Evolutionary conservation across 2,329 filamentous ascomycete genomes (phyloP), one percentile per base, ranked within the genome.

Genomic region (Nemania diffusa): DNA sequence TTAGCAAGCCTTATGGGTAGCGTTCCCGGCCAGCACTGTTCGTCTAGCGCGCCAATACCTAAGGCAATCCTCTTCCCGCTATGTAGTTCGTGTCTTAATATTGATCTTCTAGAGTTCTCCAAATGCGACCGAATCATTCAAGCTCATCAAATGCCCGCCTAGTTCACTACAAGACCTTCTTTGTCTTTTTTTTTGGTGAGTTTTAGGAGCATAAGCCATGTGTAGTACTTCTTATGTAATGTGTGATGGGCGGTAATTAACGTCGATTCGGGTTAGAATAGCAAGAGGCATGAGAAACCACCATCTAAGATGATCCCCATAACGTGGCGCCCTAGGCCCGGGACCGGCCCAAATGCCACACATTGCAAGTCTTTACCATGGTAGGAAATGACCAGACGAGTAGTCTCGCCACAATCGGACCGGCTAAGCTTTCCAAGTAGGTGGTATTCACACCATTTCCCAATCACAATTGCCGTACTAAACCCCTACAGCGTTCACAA

Each of bases 11-110:
- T 78, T 82, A 65, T 82, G 78, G 5, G 73, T 76, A 2, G 78
- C 73, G 64, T 82, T 80, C 2, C 80, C 79, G 0, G 79, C 74
- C 0, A 78, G 62, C 5, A 79, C 74, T 15, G 78, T 75, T n/a
- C 80, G 70, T 9, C 78, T 76, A 20, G 73, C 75, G 51, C 78
- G 74, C 76, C 78, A 80, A 53, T 75, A 73, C 11, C 73, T 63
- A 17, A 80, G 69, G 1, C 79, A 72, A 15, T 74, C 77, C 71
- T 82, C 80, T 60, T 80, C 75, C 3, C 80, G 55, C 0, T 74
- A 70, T 1, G 79, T 71, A 27, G 70, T 15, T 1, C 32, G 32
- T 2, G 40, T 57, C 77, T 69, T 40, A 65, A 73, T 34, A 55
- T 74, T 62, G 4, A 61, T 60, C 46, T 75, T 61, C 73, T 77